These are phyloP conservation scores for Herpetomonas muscarum DNA, from an alignment of 208 protist species.

Conservation along the genomic window DNA sequence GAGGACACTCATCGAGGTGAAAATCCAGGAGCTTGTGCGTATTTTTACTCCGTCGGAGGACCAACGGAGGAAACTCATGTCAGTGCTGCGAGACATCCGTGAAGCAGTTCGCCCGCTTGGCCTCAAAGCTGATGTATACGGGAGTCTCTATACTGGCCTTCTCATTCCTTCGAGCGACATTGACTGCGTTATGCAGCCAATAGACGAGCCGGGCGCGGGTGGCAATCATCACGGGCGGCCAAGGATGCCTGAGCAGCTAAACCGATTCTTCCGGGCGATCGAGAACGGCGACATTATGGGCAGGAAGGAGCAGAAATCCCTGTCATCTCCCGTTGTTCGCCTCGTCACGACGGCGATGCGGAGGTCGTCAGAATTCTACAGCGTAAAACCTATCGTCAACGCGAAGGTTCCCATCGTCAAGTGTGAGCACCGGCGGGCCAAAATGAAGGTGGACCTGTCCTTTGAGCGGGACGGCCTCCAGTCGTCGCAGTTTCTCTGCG, in stretches of 20 bases:
- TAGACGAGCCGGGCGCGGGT: background rate
- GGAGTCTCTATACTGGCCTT: constrained; percentile 70
- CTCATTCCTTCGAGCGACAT: constrained; percentile 78
- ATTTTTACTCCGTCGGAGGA: constrained; percentile 34
- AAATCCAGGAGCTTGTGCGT: constrained; percentile 45
- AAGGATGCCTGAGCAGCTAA: constrained; percentile 9
- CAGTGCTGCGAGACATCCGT: constrained; percentile 47
- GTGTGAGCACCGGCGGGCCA: constrained; percentile 34
- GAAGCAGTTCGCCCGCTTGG: constrained; percentile 21
- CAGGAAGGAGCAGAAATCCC: constrained; percentile 6
- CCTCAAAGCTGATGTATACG: constrained; percentile 59
- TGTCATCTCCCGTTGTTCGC: constrained; percentile 26
- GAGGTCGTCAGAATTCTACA: constrained; percentile 20
- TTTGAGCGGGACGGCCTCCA: constrained; percentile 59
- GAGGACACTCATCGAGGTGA: constrained; percentile 29
- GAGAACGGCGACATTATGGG: constrained; percentile 1
- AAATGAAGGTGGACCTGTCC: constrained; percentile 66
- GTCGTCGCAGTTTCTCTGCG: constrained; percentile 66
- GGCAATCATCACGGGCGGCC: background rate
- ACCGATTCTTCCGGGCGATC: constrained; percentile 10
- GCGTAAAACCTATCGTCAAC: constrained; percentile 41
- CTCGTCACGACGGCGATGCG: constrained; percentile 47
- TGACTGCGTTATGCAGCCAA: constrained; percentile 38
- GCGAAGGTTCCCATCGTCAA: constrained; percentile 86
- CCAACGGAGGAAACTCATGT: constrained; percentile 18